Base-by-base conservation (phyloP, 345 rosid genomes). In the Punica granatum region DNA sequence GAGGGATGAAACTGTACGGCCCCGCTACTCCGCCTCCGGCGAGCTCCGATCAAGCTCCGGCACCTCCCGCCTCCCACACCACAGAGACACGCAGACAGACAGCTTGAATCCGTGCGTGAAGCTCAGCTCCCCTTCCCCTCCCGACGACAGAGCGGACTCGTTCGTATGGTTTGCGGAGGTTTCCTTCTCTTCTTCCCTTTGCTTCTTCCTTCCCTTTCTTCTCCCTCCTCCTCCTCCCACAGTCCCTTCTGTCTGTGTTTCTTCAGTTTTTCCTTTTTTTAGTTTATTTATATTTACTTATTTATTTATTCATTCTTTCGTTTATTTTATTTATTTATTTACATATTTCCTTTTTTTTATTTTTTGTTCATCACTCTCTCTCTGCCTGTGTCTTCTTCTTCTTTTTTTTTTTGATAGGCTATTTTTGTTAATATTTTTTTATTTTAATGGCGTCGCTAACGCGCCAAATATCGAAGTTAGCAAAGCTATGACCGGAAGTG, bases 381-480 rank as follows among this genome's bases (percentile, higher is more conserved):
- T n/a, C n/a, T n/a, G n/a, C n/a, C n/a, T n/a, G n/a, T n/a, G n/a
- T n/a, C n/a, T n/a, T n/a, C n/a, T n/a, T n/a, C n/a, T n/a, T n/a
- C n/a, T n/a, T n/a, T n/a, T n/a, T n/a, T n/a, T n/a, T n/a, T n/a
- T n/a, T n/a, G n/a, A n/a, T n/a, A n/a, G n/a, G n/a, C n/a, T n/a
- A n/a, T n/a, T n/a, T n/a, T n/a, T n/a, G n/a, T n/a, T n/a, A n/a
- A n/a, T n/a, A n/a, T n/a, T n/a, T n/a, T 16, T 6, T 58, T 37
- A 34, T 56, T 60, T 6, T 42, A 34, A 68, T n/a, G 65, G 14
- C 53, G 36, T 18, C 36, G 41, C 23, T 37, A 54, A 68, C 65
- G 71, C 71, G 71, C 71, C 71, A 68, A 68, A 68, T 68, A 59
- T 59, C 65, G 56, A 60, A 60, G 71, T 43, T 42, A 42, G 65